Evolutionary conservation across 225 moss, liverwort and hornwort species (phyloP).

Genomic region (Ulota crispa): DNA sequence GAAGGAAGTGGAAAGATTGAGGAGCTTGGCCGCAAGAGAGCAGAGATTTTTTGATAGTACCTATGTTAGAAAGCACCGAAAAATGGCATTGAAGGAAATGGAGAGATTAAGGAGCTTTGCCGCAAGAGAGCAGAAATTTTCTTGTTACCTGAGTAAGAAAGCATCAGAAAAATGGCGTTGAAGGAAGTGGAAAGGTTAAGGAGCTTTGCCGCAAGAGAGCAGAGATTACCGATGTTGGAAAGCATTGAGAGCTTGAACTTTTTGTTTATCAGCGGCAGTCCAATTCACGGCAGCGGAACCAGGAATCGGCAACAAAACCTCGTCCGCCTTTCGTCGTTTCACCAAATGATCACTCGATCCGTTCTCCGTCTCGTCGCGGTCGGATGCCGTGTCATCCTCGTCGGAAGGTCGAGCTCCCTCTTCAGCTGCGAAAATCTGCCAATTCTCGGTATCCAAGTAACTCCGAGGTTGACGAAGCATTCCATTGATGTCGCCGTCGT

Average conservation of each 20-base stretch:
- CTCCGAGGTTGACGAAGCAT: slow-evolving; percentile 35
- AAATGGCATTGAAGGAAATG: too few species aligned
- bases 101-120: too few species aligned
- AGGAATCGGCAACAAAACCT: slow-evolving; percentile 28
- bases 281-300: slow-evolving; percentile 42
- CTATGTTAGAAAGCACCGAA: slow-evolving; percentile 49
- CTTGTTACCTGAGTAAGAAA: slow-evolving; percentile 47
- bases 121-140: neutral
- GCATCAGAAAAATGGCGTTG: neutral
- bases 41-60: neutral
- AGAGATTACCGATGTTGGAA: slow-evolving; percentile 51
- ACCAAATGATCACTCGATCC: slow-evolving; percentile 11
- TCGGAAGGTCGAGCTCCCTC: slow-evolving; percentile 39
- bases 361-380: slow-evolving; percentile 28
- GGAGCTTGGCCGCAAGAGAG: neutral
- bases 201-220: neutral
- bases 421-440: slow-evolving; percentile 54
- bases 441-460: slow-evolving; percentile 32
- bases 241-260: slow-evolving; percentile 51
- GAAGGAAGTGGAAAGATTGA: too few species aligned
- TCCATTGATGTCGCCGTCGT: slow-evolving; percentile 30
- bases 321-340: slow-evolving; percentile 43
- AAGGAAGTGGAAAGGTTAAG: too few species aligned
- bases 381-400: slow-evolving; percentile 26
- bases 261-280: slow-evolving; percentile 62